These are phyloP conservation scores for Fraxinus albicans DNA, from an alignment of 305 asterid species.

Conservation along the genomic window DNA sequence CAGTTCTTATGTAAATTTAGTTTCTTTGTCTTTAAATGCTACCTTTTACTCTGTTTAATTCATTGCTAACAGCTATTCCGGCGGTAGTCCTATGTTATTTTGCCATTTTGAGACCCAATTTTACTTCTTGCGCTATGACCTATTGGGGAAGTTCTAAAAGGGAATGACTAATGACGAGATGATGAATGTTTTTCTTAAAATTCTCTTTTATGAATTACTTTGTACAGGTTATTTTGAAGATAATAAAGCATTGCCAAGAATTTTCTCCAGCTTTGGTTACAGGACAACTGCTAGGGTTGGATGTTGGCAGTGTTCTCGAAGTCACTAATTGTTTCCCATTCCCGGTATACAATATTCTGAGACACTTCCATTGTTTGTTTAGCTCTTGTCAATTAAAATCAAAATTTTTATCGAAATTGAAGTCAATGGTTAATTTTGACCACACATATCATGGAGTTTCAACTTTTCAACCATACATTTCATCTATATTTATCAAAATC, in stretches of 20 bases:
- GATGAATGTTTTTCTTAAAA: background rate
- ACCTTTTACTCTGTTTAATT: background rate
- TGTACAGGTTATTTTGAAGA: conserved; percentile 79
- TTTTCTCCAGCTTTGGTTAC: conserved; percentile 90
- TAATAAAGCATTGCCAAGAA: conserved; percentile 94
- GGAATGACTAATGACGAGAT: background rate
- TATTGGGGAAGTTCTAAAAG: background rate
- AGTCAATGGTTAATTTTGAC: too few species aligned
- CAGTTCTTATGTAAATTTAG: background rate
- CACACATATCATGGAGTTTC: too few species aligned
- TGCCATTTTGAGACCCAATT: background rate
- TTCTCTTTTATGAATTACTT: background rate
- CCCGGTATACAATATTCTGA: conserved; percentile 49
- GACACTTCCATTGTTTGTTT: background rate
- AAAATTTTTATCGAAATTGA: background rate
- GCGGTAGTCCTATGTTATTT: background rate
- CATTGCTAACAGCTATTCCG: background rate
- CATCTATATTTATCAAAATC: too few species aligned
- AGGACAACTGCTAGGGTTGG: conserved; percentile 94
- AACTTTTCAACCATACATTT: too few species aligned
- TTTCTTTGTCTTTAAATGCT: background rate
- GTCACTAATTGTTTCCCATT: conserved; percentile 95
- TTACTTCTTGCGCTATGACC: background rate
- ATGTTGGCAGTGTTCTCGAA: conserved; percentile 96
- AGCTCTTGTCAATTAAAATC: background rate